A percentile compares a stretch with the other conserved stretches of the same genome.
Conservation (phyloP, 73 alveolate species). For the Stentor coeruleus region DNA sequence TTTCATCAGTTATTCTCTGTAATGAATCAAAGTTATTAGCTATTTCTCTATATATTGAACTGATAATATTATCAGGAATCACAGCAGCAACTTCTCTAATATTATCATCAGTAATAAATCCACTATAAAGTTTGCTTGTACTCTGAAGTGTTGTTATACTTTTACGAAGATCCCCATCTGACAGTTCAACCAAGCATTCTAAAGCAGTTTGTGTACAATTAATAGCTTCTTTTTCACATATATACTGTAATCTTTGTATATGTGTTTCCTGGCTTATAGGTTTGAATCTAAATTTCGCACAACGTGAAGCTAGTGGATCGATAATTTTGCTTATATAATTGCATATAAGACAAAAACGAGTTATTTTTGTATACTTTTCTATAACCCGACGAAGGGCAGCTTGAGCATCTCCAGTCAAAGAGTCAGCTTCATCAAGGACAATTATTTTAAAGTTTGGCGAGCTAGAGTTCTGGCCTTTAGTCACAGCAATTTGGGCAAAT, state of each 20-base stretch:
- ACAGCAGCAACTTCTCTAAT: conserved; percentile 88
- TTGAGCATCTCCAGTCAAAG: conserved; percentile 98
- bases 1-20: conserved; percentile 47
- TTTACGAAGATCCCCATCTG: conserved; percentile 93
- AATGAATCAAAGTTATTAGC: conserved; percentile 42
- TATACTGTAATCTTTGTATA: conserved; percentile 68
- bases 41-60: conserved; percentile 37
- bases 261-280: conserved; percentile 94
- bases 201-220: conserved; percentile 61
- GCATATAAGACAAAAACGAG: conserved; percentile 99
- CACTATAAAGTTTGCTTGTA: conserved; percentile 65
- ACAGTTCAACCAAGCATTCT: conserved; percentile 64
- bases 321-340: conserved; percentile 97
- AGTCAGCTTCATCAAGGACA: conserved; percentile 99
- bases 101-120: conserved; percentile 57
- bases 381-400: conserved; percentile 99
- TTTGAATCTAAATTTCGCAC: conserved; percentile 97
- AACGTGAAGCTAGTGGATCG: conserved; percentile 97
- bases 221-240: conserved; percentile 79
- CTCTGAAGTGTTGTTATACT: conserved; percentile 85
- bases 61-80: conserved; percentile 64
- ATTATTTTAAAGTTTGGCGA: conserved; percentile 69
- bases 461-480: conserved; percentile 33
- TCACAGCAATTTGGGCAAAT: conserved; percentile 67
- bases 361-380: conserved; percentile 92